These are phyloP conservation scores for Aspergillus ruber DNA, from an alignment of 2,329 filamentous ascomycete genomes.

Conservation along the genomic window DNA sequence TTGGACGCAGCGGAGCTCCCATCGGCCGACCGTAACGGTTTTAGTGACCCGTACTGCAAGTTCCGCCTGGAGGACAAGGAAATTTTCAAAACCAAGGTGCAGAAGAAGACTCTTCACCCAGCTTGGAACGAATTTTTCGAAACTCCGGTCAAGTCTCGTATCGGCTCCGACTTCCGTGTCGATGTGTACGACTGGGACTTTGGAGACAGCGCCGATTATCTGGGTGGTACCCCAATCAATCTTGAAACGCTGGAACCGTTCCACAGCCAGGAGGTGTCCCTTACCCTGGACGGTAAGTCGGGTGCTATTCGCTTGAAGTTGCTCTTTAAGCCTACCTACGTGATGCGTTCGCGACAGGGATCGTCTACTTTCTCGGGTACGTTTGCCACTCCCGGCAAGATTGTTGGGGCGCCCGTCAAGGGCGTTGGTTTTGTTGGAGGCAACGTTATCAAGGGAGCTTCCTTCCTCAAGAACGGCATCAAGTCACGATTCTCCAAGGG, in stretches of 20 bases:
- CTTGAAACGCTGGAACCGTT: conserved; percentile 80
- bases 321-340: conserved; percentile 88
- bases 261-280: conserved; percentile 65
- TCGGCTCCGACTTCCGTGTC: conserved; percentile 72
- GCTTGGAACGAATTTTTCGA: conserved; percentile 97
- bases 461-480: conserved; percentile 82
- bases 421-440: conserved; percentile 75
- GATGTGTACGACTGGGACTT: conserved; percentile 96
- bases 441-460: conserved; percentile 80
- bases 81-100: conserved; percentile 88
- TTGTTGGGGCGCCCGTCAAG: conserved; percentile 94
- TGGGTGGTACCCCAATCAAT: conserved; percentile 72
- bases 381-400: conserved; percentile 78
- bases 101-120: conserved; percentile 94
- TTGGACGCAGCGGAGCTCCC: conserved; percentile 83
- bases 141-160: conserved; percentile 71
- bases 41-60: conserved; percentile 93
- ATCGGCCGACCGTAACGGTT: conserved; percentile 89
- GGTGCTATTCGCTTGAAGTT: conserved; percentile 75
- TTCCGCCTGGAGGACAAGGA: conserved; percentile 86
- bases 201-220: conserved; percentile 83
- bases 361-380: conserved; percentile 90
- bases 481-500: conserved; percentile 54
- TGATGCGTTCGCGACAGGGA: conserved; percentile 77
- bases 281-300: conserved; percentile 81